Conservation (phyloP, 139 green algal genomes). For the Gonium pectorale region DNA sequence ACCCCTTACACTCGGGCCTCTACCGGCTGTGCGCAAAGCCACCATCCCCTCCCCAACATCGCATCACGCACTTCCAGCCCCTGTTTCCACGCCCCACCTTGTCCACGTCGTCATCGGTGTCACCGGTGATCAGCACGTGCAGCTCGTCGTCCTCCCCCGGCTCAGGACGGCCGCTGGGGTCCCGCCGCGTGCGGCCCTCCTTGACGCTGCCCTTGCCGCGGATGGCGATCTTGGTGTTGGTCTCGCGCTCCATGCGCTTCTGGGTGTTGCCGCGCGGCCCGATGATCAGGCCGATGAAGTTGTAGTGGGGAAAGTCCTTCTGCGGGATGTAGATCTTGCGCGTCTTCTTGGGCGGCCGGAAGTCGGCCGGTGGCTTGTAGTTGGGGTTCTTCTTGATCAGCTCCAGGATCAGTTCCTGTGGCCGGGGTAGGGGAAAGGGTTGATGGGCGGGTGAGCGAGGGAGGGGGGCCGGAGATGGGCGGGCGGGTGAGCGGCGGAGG, state of each 20-base stretch:
- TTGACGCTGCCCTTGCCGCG: constrained; percentile 89
- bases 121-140: constrained; percentile 92
- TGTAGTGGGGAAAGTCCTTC: constrained; percentile 91
- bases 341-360: constrained; percentile 82
- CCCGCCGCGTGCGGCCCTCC: constrained; percentile 76
- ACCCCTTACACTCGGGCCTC: too few relatives aligned
- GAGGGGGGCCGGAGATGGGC: too few relatives aligned
- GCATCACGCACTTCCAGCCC: too few relatives aligned
- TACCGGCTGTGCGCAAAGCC: too few relatives aligned
- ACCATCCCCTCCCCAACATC: too few relatives aligned
- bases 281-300: constrained; percentile 98
- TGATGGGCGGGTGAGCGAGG: background rate
- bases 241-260: constrained; percentile 96
- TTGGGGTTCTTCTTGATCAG: constrained; percentile 87
- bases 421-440: background rate
- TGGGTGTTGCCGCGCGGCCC: constrained; percentile 89
- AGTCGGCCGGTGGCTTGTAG: constrained; percentile 89
- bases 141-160: constrained; percentile 89
- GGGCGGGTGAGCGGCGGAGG: too few relatives aligned
- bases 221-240: constrained; percentile 92
- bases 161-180: constrained; percentile 62
- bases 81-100: constrained; percentile 34
- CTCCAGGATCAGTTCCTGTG: constrained; percentile 83
- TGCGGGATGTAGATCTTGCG: constrained; percentile 91
- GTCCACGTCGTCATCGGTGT: constrained; percentile 75